A percentile compares a stretch with the other conserved stretches of the same genome.
Evolutionary conservation across 2,329 filamentous ascomycete genomes (phyloP).

Genomic region (Orbilia blumenaviensis): DNA sequence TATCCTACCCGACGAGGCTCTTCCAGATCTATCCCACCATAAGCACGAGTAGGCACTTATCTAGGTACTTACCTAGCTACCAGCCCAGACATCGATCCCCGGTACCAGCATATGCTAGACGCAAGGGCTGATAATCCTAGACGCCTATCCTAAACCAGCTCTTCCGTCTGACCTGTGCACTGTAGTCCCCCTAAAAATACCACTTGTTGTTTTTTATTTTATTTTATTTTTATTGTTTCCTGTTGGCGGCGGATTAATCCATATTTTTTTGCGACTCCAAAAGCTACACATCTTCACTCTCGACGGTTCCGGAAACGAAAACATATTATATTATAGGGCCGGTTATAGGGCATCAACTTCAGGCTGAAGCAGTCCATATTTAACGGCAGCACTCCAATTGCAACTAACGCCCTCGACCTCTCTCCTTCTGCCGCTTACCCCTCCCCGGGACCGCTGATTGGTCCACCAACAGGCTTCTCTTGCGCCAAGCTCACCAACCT

Average conservation of each 20-base stretch:
- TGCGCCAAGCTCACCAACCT: constrained; percentile 18
- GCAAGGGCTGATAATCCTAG: constrained; percentile 15
- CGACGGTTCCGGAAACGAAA: no score
- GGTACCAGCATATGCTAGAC: constrained; percentile 3
- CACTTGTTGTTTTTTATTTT: constrained; percentile 2
- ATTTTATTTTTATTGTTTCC: neutral
- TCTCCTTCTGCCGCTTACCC: constrained; percentile 21
- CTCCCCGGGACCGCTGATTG: constrained; percentile 1
- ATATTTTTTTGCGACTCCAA: neutral
- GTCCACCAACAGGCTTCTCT: neutral
- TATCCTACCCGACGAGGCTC: neutral
- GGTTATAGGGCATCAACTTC: neutral
- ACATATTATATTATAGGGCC: neutral
- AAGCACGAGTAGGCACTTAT: neutral
- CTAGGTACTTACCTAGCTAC: no score
- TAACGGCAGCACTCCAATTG: neutral
- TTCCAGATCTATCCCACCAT: neutral
- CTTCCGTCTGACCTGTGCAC: neutral
- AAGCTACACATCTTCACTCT: neutral
- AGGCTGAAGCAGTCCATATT: neutral
- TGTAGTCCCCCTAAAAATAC: neutral
- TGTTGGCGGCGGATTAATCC: neutral
- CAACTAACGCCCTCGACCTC: constrained; percentile 15
- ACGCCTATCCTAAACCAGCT: neutral
- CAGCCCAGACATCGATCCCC: constrained; percentile 1